Conservation (phyloP, 2,329 filamentous ascomycete species). For the Venturia oleaginea region DNA sequence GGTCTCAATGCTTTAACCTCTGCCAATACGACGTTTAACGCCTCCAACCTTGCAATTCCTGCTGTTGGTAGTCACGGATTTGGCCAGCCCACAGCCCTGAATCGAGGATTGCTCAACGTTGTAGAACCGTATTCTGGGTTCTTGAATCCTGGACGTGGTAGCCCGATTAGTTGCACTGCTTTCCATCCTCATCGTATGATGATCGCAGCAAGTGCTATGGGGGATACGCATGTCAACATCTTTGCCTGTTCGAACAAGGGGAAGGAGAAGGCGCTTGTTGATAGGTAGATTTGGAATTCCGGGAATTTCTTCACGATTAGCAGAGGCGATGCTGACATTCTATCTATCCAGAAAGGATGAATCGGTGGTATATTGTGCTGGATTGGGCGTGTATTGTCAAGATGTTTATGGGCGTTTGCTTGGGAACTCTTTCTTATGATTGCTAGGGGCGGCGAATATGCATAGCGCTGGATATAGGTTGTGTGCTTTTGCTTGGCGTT, state of each 20-base stretch:
- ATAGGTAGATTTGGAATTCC: not conserved
- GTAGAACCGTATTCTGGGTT: slow-evolving; percentile 89
- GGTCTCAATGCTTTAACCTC: not conserved
- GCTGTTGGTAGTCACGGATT: not conserved
- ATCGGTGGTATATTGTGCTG: not conserved
- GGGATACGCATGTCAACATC: slow-evolving; percentile 84
- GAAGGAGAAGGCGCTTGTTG: slow-evolving; percentile 9
- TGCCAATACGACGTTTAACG: not conserved
- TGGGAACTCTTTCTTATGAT: not conserved
- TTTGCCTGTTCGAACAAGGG: slow-evolving; percentile 49
- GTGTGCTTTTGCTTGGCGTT: not conserved
- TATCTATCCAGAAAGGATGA: not conserved
- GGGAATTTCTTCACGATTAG: not conserved
- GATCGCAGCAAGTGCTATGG: slow-evolving; percentile 75
- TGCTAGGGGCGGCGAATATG: not conserved
- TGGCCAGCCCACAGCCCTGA: not conserved
- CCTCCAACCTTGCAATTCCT: not conserved
- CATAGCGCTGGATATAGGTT: not conserved
- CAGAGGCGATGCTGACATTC: not conserved
- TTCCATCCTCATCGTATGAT: slow-evolving; percentile 95
- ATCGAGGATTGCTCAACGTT: not conserved
- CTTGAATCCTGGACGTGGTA: slow-evolving; percentile 68
- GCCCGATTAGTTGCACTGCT: slow-evolving; percentile 77
- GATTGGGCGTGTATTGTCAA: not conserved
- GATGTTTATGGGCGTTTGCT: not conserved